A percentile compares a stretch with the other conserved stretches of the same genome.
Conservation (phyloP, 2,329 filamentous ascomycete species). For the Zasmidium angulare region DNA sequence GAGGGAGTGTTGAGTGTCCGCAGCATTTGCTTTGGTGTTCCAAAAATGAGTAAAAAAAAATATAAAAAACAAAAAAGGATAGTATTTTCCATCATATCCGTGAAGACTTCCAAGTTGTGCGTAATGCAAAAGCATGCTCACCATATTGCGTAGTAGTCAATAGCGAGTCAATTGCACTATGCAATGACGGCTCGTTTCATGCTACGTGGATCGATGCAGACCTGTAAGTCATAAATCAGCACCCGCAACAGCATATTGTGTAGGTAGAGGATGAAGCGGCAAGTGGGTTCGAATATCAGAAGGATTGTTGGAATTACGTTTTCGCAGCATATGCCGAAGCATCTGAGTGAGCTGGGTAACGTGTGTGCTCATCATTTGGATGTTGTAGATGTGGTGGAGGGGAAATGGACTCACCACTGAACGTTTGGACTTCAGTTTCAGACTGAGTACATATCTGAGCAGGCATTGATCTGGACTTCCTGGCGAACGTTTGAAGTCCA, state of each 20-base stretch:
- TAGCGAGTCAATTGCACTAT: too few species aligned
- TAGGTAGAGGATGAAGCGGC: background rate
- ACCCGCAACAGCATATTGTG: background rate
- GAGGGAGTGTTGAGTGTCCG: background rate
- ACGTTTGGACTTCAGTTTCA: too few species aligned
- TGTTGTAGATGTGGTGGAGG: background rate
- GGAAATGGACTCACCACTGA: background rate
- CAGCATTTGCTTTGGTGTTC: background rate
- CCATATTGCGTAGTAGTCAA: too few species aligned
- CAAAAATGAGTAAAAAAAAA: background rate
- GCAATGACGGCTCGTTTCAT: too few species aligned
- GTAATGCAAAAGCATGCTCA: background rate
- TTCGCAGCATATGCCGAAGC: conserved; percentile 10
- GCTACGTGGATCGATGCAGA: too few species aligned
- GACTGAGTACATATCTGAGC: too few species aligned
- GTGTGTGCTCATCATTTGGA: conserved; percentile 7
- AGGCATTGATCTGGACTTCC: too few species aligned
- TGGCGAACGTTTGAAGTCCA: too few species aligned
- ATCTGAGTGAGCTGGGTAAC: conserved; percentile 13
- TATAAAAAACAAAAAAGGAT: background rate
- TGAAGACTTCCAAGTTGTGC: too few species aligned
- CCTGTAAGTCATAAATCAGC: background rate
- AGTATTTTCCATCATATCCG: background rate
- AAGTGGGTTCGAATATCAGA: background rate
- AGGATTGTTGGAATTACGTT: background rate